Evolutionary conservation across 768 basidiomycete species (phyloP).

Genomic region (Pleurotus salmoneostramineus): DNA sequence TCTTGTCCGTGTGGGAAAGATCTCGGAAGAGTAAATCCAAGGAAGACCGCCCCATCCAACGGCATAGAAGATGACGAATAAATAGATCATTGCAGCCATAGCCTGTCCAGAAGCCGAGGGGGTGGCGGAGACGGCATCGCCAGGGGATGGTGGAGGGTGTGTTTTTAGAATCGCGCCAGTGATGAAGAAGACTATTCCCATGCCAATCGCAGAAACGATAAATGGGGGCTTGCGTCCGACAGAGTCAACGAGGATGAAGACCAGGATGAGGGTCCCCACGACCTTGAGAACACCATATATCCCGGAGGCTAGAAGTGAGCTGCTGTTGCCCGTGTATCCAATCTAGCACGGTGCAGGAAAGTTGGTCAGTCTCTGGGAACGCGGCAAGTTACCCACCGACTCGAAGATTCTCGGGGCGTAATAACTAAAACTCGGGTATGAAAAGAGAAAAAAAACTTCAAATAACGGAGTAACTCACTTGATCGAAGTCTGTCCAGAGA

Average conservation of each 20-base stretch:
- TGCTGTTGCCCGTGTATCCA: constrained; percentile 55
- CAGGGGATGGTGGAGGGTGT: constrained; percentile 47
- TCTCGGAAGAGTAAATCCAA: constrained; percentile 72
- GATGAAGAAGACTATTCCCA: constrained; percentile 79
- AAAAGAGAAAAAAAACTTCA: not conserved
- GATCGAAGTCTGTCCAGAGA: constrained; percentile 81
- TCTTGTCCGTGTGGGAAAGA: constrained; percentile 81
- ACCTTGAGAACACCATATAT: constrained; percentile 69
- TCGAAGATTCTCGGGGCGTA: constrained; percentile 73
- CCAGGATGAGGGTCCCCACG: constrained; percentile 59
- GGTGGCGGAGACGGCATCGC: constrained; percentile 20
- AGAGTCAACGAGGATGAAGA: constrained; percentile 63
- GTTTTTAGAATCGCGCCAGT: constrained; percentile 82
- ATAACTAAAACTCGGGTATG: constrained; percentile 34
- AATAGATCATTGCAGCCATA: constrained; percentile 85
- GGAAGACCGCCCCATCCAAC: constrained; percentile 71
- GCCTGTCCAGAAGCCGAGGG: constrained; percentile 61
- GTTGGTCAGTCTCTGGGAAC: no score
- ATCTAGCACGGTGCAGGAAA: constrained; percentile 33
- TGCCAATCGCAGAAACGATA: constrained; percentile 70
- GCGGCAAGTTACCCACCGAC: constrained; percentile 30
- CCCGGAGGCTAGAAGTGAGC: constrained; percentile 67
- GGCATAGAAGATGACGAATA: constrained; percentile 84
- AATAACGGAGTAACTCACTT: constrained; percentile 25
- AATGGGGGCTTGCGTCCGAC: constrained; percentile 67